These are phyloP conservation scores for Sporobolomyces roseus DNA, from an alignment of 768 basidiomycete genomes.

Conservation along the genomic window DNA sequence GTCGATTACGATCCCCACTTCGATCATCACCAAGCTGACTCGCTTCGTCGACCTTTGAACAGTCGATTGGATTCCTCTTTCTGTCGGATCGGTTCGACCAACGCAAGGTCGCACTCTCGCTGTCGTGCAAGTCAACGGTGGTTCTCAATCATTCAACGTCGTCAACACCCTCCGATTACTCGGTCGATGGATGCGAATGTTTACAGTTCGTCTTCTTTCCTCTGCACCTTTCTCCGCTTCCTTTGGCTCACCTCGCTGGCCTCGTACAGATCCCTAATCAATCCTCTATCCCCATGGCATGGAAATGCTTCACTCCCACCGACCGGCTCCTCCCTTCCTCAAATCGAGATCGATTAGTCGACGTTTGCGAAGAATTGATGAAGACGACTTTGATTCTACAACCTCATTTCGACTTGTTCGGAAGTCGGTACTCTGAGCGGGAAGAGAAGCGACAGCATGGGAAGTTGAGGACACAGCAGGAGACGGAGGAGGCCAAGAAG, in stretches of 20 bases:
- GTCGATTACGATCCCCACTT: not conserved
- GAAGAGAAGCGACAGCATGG: slow-evolving; percentile 46
- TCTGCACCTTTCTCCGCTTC: not conserved
- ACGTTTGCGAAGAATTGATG: slow-evolving; percentile 50
- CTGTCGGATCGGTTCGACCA: slow-evolving; percentile 47
- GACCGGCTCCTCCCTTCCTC: slow-evolving; percentile 47
- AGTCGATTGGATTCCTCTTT: slow-evolving; percentile 51
- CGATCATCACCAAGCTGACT: not conserved
- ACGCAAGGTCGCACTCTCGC: slow-evolving; percentile 49
- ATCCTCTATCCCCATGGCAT: slow-evolving; percentile 48
- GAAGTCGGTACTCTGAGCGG: slow-evolving; percentile 47
- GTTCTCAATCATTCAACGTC: slow-evolving; percentile 47
- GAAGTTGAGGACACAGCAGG: slow-evolving; percentile 47
- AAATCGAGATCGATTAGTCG: slow-evolving; percentile 49
- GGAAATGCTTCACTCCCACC: slow-evolving; percentile 46
- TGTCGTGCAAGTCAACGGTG: slow-evolving; percentile 47
- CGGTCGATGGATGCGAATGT: slow-evolving; percentile 50
- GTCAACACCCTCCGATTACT: slow-evolving; percentile 48
- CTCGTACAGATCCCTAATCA: slow-evolving; percentile 44
- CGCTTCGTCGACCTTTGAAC: not conserved
- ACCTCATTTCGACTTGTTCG: slow-evolving; percentile 45
- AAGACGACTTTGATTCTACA: slow-evolving; percentile 45
- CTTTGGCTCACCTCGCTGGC: not conserved
- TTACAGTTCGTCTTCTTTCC: slow-evolving; percentile 22
- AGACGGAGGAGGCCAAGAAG: slow-evolving; percentile 45